phyloP scores from a whole-genome alignment of 73 alveolate genomes.

The Paramecium primaurelia region DNA sequence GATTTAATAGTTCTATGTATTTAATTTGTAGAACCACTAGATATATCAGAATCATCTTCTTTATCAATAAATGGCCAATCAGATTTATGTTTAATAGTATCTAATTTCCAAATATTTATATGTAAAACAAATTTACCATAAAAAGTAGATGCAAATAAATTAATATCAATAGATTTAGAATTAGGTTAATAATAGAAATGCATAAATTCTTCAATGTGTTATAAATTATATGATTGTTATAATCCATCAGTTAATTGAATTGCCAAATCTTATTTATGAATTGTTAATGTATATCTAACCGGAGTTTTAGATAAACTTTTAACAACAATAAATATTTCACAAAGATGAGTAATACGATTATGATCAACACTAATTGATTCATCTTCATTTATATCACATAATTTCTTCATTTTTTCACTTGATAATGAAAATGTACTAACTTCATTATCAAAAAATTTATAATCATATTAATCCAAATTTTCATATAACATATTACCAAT shows the following conservation, averaged over 20 bases:
- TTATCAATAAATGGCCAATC: slow-evolving; percentile 38
- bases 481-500: slow-evolving; percentile 2
- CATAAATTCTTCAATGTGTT: slow-evolving; percentile 9
- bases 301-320: not conserved
- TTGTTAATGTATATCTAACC: slow-evolving; percentile 19
- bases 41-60: not conserved
- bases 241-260: slow-evolving; percentile 7
- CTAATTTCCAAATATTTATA: not conserved
- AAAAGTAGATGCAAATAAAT: not conserved
- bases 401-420: not conserved
- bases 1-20: slow-evolving; percentile 12
- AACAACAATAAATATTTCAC: not conserved
- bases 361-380: not conserved
- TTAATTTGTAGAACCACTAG: not conserved
- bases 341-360: not conserved
- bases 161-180: not conserved
- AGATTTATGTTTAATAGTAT: not conserved
- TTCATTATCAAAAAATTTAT: not conserved
- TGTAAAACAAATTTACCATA: not conserved
- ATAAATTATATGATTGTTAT: not conserved
- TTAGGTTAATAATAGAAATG: slow-evolving; percentile 3
- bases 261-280: slow-evolving; percentile 14
- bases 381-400: not conserved
- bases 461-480: not conserved
- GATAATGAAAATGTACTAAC: not conserved